phyloP scores from a whole-genome alignment of 169 alveolate species.

The Eimeria maxima region DNA sequence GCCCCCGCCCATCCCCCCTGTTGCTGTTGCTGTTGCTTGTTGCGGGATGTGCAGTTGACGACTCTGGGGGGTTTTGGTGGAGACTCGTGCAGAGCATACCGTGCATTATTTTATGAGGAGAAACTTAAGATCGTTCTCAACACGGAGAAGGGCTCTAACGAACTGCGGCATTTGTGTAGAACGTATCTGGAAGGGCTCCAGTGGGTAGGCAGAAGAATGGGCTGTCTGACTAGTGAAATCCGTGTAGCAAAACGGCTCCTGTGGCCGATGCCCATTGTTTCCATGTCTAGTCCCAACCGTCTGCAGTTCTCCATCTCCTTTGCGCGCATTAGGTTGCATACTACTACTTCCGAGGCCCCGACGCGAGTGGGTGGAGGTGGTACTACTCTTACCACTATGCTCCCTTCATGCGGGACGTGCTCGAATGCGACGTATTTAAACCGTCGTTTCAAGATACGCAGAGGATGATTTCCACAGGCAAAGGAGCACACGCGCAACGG shows the following conservation, averaged over 20 bases:
- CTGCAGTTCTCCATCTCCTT: background rate
- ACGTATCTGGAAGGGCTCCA: conserved; percentile 96
- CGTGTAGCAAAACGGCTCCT: background rate
- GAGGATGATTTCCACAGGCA: background rate
- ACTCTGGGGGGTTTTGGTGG: background rate
- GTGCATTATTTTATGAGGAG: conserved; percentile 70
- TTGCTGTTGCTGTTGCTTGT: background rate
- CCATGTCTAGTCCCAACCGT: background rate
- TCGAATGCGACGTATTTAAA: conserved; percentile 80
- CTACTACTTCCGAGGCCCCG: conserved; percentile 84
- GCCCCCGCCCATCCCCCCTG: too few relatives aligned
- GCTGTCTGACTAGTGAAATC: background rate
- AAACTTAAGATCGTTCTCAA: conserved; percentile 76
- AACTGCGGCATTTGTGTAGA: conserved; percentile 86
- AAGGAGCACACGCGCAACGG: background rate
- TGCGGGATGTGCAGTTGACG: conserved; percentile 26
- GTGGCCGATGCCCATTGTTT: background rate
- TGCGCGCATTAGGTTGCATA: conserved; percentile 68
- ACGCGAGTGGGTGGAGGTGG: conserved; percentile 97
- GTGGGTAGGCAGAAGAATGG: conserved; percentile 92
- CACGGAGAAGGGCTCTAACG: conserved; percentile 68
- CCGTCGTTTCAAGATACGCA: conserved; percentile 14
- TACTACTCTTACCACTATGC: conserved; percentile 99
- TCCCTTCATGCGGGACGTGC: conserved; percentile 98
- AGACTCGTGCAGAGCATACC: conserved; percentile 46